These are phyloP conservation scores for Lentinula sp. DNA, from an alignment of 768 basidiomycete species.

Conservation along the genomic window DNA sequence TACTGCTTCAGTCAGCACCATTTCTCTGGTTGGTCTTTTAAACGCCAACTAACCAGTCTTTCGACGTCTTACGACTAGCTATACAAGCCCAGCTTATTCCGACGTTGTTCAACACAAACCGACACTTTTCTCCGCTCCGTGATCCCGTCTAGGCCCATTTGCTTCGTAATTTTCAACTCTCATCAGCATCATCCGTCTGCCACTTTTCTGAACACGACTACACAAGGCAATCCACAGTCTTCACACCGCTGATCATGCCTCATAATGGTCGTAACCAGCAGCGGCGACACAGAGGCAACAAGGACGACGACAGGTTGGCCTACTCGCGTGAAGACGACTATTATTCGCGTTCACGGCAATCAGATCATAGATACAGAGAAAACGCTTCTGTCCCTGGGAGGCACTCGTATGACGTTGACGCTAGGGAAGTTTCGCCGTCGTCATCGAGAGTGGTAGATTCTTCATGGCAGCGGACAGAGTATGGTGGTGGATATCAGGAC, in stretches of 20 bases:
- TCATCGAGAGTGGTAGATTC: slow-evolving; percentile 41
- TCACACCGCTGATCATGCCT: slow-evolving; percentile 20
- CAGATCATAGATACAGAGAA: slow-evolving; percentile 39
- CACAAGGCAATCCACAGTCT: background rate
- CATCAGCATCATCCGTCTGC: background rate
- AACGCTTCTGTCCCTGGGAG: slow-evolving; percentile 36
- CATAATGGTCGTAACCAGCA: slow-evolving; percentile 32
- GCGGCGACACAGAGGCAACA: slow-evolving; percentile 48
- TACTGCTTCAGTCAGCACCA: background rate
- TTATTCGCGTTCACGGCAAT: slow-evolving; percentile 45
- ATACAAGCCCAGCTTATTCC: background rate
- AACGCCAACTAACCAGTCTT: background rate
- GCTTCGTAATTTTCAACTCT: background rate
- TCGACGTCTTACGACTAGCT: background rate
- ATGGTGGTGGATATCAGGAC: slow-evolving; percentile 42
- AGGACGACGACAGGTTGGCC: slow-evolving; percentile 45
- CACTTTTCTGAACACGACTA: background rate
- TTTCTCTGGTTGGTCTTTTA: background rate
- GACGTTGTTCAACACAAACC: background rate
- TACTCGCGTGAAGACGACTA: slow-evolving; percentile 50
- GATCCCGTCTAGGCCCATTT: background rate
- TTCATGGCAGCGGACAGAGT: slow-evolving; percentile 42
- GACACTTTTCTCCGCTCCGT: background rate
- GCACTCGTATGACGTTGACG: slow-evolving; percentile 33
- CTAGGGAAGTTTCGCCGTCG: slow-evolving; percentile 46